Percentiles rank a stretch among this genome's conserved stretches.
These are phyloP conservation scores for Penicillium roqueforti DNA, from an alignment of 495 filamentous ascomycete genomes.

Conservation along the genomic window DNA sequence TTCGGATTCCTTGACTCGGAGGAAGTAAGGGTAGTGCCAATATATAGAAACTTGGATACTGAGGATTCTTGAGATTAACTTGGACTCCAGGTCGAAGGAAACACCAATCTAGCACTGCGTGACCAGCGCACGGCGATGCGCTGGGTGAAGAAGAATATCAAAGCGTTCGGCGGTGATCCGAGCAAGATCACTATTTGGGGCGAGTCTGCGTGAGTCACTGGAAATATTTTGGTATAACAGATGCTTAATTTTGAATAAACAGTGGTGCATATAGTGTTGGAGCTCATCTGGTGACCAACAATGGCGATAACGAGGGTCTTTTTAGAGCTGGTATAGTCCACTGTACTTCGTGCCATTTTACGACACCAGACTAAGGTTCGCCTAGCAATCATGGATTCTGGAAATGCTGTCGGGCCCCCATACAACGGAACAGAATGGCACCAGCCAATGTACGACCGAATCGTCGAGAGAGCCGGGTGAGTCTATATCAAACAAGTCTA, in stretches of 20 bases:
- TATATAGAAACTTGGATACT: neutral
- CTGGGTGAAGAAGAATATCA: slow-evolving; percentile 51
- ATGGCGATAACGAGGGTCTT: slow-evolving; percentile 34
- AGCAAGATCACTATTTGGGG: slow-evolving; percentile 68
- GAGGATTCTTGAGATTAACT: neutral
- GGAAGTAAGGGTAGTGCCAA: slow-evolving; percentile 32
- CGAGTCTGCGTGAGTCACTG: slow-evolving; percentile 53
- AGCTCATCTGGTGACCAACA: slow-evolving; percentile 33
- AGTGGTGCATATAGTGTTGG: slow-evolving; percentile 40
- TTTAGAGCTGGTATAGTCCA: slow-evolving; percentile 31
- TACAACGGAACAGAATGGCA: slow-evolving; percentile 42
- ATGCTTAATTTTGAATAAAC: neutral
- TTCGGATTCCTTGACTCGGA: slow-evolving; percentile 64
- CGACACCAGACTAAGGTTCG: neutral
- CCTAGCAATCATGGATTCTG: slow-evolving; percentile 66
- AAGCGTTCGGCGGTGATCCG: slow-evolving; percentile 50
- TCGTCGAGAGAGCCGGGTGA: slow-evolving; percentile 32
- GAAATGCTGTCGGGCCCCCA: slow-evolving; percentile 40
- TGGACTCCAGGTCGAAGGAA: slow-evolving; percentile 32
- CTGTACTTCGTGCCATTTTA: neutral
- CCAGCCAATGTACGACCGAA: slow-evolving; percentile 38
- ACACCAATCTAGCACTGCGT: slow-evolving; percentile 47
- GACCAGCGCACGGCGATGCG: slow-evolving; percentile 48
- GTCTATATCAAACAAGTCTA: neutral
- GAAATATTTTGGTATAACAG: neutral